Conservation (phyloP, 805 yeast species). For the Lachancea sp. region DNA sequence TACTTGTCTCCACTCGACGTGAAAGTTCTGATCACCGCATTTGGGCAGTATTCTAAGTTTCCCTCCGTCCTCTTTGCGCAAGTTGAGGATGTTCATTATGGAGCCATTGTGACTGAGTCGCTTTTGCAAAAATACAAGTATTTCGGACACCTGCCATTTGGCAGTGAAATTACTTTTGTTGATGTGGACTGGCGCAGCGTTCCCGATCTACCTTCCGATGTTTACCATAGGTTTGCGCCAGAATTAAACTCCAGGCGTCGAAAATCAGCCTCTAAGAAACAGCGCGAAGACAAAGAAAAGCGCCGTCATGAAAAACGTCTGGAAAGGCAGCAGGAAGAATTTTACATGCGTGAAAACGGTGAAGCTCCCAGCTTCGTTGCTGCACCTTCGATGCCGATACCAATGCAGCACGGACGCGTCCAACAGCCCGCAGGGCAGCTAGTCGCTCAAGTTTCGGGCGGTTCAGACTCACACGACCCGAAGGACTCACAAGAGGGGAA, state of each 20-base stretch:
- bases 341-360: constrained; percentile 54
- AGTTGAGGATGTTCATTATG: constrained; percentile 66
- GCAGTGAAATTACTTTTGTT: constrained; percentile 74
- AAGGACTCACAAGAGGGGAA: background rate
- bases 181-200: constrained; percentile 76
- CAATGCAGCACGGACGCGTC: background rate
- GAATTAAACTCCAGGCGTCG: constrained; percentile 56
- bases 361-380: constrained; percentile 19
- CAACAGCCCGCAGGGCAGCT: background rate
- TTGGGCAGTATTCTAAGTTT: constrained; percentile 54
- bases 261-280: constrained; percentile 41
- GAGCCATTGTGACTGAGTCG: constrained; percentile 56
- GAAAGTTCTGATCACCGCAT: constrained; percentile 58
- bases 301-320: constrained; percentile 49
- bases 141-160: constrained; percentile 74
- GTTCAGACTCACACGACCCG: background rate
- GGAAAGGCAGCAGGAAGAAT: constrained; percentile 52
- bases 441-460: background rate
- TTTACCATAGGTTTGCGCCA: constrained; percentile 41
- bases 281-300: constrained; percentile 56
- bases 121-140: constrained; percentile 58
- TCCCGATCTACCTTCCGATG: constrained; percentile 38
- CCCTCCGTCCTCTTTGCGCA: constrained; percentile 59
- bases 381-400: background rate
- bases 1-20: constrained; percentile 77